Evolutionary conservation across 2,329 filamentous ascomycete species (phyloP).

Genomic region (Fusarium transvaalense): DNA sequence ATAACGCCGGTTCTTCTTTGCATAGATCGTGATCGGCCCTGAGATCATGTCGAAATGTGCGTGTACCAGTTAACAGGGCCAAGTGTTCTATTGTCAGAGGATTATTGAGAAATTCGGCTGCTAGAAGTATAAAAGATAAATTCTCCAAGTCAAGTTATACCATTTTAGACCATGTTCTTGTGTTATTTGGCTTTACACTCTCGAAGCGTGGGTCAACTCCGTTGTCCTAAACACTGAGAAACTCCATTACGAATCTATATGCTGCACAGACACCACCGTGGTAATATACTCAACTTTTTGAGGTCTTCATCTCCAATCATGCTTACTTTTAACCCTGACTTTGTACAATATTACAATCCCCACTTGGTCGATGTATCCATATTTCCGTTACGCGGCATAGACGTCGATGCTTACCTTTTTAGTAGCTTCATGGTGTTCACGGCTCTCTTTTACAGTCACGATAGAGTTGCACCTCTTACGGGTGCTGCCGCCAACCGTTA

Average conservation of each 20-base stretch:
- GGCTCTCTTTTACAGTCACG: conserved; percentile 6
- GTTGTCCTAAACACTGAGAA: background rate
- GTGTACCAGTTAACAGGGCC: background rate
- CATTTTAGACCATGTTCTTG: background rate
- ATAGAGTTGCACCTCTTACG: conserved; percentile 8
- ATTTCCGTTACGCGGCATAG: conserved; percentile 28
- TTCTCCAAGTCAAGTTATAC: background rate
- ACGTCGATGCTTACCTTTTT: conserved; percentile 41
- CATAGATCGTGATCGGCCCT: conserved; percentile 2
- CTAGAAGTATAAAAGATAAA: background rate
- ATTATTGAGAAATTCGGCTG: no score
- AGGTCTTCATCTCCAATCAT: conserved; percentile 22
- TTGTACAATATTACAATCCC: conserved; percentile 10
- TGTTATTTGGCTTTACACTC: background rate
- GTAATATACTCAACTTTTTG: background rate
- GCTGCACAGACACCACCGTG: conserved; percentile 1
- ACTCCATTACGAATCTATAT: background rate
- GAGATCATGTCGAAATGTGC: background rate
- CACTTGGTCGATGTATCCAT: conserved; percentile 16
- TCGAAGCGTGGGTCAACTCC: background rate
- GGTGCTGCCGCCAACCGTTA: conserved; percentile 27
- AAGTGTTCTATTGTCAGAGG: background rate
- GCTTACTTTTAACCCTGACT: conserved; percentile 25
- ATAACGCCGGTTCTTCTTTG: conserved; percentile 10
- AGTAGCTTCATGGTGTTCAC: background rate